Conservation (phyloP, 129 eudicot species). For the Arctium lappa region DNA sequence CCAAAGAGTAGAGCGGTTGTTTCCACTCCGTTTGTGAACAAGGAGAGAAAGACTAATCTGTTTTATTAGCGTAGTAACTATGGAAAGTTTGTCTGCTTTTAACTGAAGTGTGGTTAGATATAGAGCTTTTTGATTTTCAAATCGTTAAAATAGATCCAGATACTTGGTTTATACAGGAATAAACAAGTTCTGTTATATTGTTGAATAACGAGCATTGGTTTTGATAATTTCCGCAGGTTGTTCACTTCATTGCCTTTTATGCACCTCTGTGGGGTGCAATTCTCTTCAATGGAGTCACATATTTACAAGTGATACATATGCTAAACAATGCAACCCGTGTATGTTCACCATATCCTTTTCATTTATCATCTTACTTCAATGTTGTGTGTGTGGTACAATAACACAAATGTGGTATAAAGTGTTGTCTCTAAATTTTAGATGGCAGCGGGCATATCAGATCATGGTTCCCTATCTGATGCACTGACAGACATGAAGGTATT, state of each 20-base stretch:
- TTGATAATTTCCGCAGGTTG: conserved; percentile 47
- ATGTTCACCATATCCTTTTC: conserved; percentile 27
- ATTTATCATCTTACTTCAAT: neutral
- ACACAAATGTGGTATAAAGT: neutral
- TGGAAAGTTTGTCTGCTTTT: no score
- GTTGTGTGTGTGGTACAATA: neutral
- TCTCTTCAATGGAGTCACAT: conserved; percentile 85
- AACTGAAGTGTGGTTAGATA: no score
- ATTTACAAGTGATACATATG: conserved; percentile 97
- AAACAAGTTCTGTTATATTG: no score
- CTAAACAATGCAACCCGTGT: conserved; percentile 92
- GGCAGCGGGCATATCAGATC: conserved; percentile 90
- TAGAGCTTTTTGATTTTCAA: neutral
- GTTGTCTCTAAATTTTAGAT: conserved; percentile 50
- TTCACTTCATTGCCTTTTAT: conserved; percentile 86
- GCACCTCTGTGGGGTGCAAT: conserved; percentile 98
- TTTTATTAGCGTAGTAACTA: no score
- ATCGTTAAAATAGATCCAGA: no score
- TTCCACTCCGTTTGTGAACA: no score
- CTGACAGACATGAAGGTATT: conserved; percentile 81
- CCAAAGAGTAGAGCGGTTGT: neutral
- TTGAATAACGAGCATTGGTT: no score
- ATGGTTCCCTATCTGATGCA: conserved; percentile 59
- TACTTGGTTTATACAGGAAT: no score
- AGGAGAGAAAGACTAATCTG: no score